Base-by-base conservation (phyloP, 306 rosid genomes). In the Amphicarpaea edgeworthii region DNA sequence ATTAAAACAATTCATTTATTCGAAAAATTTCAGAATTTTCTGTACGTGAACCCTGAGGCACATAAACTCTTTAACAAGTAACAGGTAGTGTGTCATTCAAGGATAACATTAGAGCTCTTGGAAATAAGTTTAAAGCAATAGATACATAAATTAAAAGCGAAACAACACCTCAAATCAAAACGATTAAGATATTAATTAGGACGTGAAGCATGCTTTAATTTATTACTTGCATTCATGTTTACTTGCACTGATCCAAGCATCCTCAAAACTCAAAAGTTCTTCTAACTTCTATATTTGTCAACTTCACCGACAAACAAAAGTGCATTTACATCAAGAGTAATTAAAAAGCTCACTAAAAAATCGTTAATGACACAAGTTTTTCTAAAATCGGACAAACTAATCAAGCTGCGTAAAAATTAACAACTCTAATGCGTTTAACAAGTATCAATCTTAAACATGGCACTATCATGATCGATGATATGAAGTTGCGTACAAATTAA, bases 201-300 rank as follows among this genome's bases (percentile, higher is more conserved):
- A 37, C 30, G 69, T 38, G 69, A 63, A 63, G 8, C 68, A 62
- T 62, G 68, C 69, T 37, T 63, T 1, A 1, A 37, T 37, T 63
- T 1, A 1, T 63, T 63, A 37, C n/a, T 4, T 63, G 12, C 23
- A 62, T 34, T 62, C n/a, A 28, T 28, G n/a, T 62, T 34, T n/a
- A n/a, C 37, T 37, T 62, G 9, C 68, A 37, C n/a, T 62, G 28
- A 62, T 17, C 9, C 47, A 61, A 6, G 24, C 49, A 16, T 63
- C n/a, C 26, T 63, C 30, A 63, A 37, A 63, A 38, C 26, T 63
- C 30, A 63, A 37, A 63, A 38, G 0, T 37, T 63, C 28, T 62
- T 62, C 68, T 10, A 62, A 62, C 68, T 62, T 63, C 30, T 37
- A 37, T 37, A n/a, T 38, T 37, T 63, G 47, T 63, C 69, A 63